Conservation (phyloP, 2,329 filamentous ascomycete genomes). For the Arthrobotrys iridis region DNA sequence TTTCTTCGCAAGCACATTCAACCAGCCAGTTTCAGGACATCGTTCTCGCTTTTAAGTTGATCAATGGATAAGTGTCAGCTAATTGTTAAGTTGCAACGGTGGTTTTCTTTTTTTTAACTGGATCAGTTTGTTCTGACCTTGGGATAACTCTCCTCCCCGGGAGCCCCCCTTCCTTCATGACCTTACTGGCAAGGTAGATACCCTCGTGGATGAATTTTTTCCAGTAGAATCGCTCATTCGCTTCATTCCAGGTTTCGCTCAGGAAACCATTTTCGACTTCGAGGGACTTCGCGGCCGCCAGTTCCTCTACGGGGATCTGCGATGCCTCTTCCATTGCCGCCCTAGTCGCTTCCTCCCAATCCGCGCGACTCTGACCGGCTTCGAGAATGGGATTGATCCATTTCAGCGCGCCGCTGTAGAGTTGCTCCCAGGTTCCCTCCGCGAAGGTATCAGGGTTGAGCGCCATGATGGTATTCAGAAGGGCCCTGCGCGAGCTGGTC, state of each 20-base stretch:
- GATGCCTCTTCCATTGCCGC: slow-evolving; percentile 31
- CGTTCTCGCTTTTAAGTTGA: slow-evolving; percentile 20
- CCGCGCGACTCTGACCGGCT: slow-evolving; percentile 16
- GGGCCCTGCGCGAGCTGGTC: slow-evolving; percentile 22
- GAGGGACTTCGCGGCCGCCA: background rate
- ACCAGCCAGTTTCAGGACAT: slow-evolving; percentile 19
- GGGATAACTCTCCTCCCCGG: slow-evolving; percentile 37
- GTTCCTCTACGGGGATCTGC: slow-evolving; percentile 3
- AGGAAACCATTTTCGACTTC: slow-evolving; percentile 14
- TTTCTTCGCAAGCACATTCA: background rate
- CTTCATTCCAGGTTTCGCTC: slow-evolving; percentile 39
- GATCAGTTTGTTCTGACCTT: slow-evolving; percentile 27
- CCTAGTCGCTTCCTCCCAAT: slow-evolving; percentile 39
- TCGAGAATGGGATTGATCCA: slow-evolving; percentile 45
- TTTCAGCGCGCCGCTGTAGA: slow-evolving; percentile 36
- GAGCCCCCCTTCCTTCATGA: slow-evolving; percentile 29
- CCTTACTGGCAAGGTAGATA: slow-evolving; percentile 41
- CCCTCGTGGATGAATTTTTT: slow-evolving; percentile 43
- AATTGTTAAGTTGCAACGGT: background rate
- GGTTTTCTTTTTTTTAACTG: background rate
- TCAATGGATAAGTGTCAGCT: slow-evolving; percentile 8
- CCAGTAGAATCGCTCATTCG: slow-evolving; percentile 35
- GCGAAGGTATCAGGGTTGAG: slow-evolving; percentile 40
- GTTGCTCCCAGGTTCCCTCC: slow-evolving; percentile 27
- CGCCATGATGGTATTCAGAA: slow-evolving; percentile 42